Base-by-base conservation (phyloP, 768 basidiomycete genomes). In the Calocera cornea region DNA sequence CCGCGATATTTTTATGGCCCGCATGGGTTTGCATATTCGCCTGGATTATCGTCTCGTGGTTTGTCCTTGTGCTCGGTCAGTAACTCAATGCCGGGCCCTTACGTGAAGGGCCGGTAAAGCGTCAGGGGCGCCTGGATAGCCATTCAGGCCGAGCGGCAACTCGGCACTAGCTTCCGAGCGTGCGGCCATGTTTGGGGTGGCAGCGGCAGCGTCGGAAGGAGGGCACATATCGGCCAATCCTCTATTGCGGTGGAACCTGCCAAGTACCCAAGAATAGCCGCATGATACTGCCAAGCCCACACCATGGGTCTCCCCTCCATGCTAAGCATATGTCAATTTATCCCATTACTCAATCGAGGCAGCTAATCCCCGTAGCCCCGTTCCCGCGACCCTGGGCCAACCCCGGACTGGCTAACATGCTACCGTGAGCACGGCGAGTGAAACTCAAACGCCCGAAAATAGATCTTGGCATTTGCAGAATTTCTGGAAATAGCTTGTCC, bases 381-480 rank as follows among this genome's bases (percentile, higher is more conserved):
- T 19, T 19, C 44, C 16, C 24, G 54, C 31, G 11, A 7, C 24
- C 54, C 54, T 31, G 54, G 22, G 31, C 31, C 31, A 60, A 38
- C 54, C 54, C 54, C 27, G 54, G 54, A 60, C 16, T 47, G 54
- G 31, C 24, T 33, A 31, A 2, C 2, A 16, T 27, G 2, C 2
- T 27, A 10, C 14, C 27, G 8, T 3, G 27, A 12, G 31, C 49
- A 29, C 31, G 54, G 24, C 22, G 27, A 33, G 24, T 27, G 24
- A 33, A 60, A 60, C 54, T 60, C 27, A 60, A 60, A 60, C 14
- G 54, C 54, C 54, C 54, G 27, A 60, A 60, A 60, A 60, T 60
- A 60, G 54, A 14, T 60, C 54, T 60, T 60, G 54, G 54, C 54
- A 27, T 33, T 27, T 19, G 44, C 54, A 60, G 54, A 33, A 60